phyloP scores from a whole-genome alignment of 2,329 filamentous ascomycete species.

The Claviceps monticola region DNA sequence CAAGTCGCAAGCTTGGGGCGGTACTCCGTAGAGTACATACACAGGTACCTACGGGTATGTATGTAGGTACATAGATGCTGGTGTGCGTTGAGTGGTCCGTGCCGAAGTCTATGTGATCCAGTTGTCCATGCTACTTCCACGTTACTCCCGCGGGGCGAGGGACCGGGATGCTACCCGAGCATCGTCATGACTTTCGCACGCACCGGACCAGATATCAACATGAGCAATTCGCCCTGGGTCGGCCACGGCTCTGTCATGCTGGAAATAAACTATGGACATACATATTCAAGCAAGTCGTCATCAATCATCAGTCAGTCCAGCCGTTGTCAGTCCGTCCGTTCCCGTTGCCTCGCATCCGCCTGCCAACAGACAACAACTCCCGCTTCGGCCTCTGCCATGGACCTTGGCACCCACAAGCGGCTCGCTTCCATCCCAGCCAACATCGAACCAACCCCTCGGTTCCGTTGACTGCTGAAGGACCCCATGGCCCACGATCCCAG shows the following conservation, averaged over 20 bases:
- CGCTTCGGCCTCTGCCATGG: neutral
- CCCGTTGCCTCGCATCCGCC: too few species aligned
- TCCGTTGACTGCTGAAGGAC: neutral
- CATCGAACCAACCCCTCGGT: neutral
- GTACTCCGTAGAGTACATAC: too few species aligned
- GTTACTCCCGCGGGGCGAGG: neutral
- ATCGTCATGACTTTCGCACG: neutral
- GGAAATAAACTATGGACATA: too few species aligned
- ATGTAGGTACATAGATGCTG: too few species aligned
- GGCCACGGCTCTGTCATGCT: too few species aligned
- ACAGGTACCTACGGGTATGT: too few species aligned
- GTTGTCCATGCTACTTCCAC: neutral
- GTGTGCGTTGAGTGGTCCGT: neutral
- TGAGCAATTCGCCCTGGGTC: too few species aligned
- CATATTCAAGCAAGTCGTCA: too few species aligned
- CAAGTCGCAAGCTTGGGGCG: too few species aligned
- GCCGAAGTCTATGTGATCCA: neutral
- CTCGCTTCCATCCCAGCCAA: neutral
- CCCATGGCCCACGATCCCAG: neutral
- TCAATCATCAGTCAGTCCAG: too few species aligned
- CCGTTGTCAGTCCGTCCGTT: too few species aligned
- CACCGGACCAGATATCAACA: too few species aligned
- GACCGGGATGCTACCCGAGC: neutral
- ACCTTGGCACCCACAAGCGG: neutral
- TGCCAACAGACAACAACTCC: neutral